Base-by-base conservation (phyloP, 768 basidiomycete genomes). In the Brasilioporus rufonigricans region DNA sequence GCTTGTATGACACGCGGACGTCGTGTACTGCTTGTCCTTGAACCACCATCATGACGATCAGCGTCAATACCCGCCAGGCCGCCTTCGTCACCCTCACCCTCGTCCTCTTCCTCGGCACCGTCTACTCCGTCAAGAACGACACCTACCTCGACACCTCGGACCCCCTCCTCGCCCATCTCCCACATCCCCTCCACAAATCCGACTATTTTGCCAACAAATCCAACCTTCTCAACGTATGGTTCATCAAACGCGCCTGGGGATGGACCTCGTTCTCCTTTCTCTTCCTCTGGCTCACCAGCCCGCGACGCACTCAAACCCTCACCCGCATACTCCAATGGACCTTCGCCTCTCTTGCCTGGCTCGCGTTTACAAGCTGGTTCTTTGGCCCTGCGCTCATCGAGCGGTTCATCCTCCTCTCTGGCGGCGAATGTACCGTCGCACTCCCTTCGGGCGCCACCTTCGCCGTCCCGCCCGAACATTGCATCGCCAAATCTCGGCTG, bases 161-260 rank as follows among this genome's bases (percentile, higher is more conserved):
- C 65, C 87, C 87, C 3, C 71, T 85, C 48, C 73, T 91, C 65
- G 79, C 86, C 1, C 71, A 84, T 56, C 80, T 87, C 14, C 82
- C 89, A 0, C 90, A 92, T 60, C 86, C 79, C 2, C 80, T 90
- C 31, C 73, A 82, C 52, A 53, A 68, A 12, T 71, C 84, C 0
- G 76, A 89, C 69, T 87, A 85, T 71, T 93, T 92, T 64, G 93
- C 94, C 12, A 79, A 76, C 62, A 95, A 95, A 70, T 72, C 78
- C 61, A 98, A 94, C 66, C 46, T 80, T 1, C 78, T 98, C 66
- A 98, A 98, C 65, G 79, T 86, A 53, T 74, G 82, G 62, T 95
- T 96, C 73, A 91, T 95, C 67, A 98, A 98, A 73, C 78, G 82
- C 49, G 84, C 88, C 23, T 97, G 96, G 94, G 91, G 74, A 0